A percentile compares a stretch with the other conserved stretches of the same genome.
Conservation (phyloP, 2,329 filamentous ascomycete species). For the Diaporthe longicolla region DNA sequence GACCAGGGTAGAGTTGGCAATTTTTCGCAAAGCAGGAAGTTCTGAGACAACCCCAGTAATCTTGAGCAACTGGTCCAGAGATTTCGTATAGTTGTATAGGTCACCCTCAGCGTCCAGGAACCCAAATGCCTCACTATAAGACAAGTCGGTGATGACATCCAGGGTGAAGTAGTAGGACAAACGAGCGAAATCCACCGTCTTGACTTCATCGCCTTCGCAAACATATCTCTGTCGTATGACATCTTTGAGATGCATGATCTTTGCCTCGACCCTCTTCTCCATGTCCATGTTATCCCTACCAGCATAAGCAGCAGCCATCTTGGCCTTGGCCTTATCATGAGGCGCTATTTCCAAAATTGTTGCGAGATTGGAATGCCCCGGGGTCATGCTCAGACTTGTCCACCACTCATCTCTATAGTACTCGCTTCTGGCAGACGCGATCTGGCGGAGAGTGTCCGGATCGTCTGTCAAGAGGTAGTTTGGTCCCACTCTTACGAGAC, state of each 20-base stretch:
- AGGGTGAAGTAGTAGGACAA: conserved; percentile 62
- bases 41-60: conserved; percentile 57
- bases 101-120: conserved; percentile 58
- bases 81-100: conserved; percentile 57
- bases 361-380: not conserved
- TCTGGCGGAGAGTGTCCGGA: conserved; percentile 8
- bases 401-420: conserved; percentile 30
- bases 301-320: conserved; percentile 14
- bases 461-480: conserved; percentile 30
- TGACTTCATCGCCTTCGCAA: conserved; percentile 11
- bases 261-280: conserved; percentile 7
- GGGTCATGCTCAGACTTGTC: not conserved
- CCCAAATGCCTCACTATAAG: conserved; percentile 59
- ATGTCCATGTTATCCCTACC: conserved; percentile 19
- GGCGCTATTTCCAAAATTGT: conserved; percentile 17
- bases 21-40: conserved; percentile 41
- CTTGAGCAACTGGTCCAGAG: conserved; percentile 59
- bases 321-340: conserved; percentile 11
- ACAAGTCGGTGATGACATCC: conserved; percentile 63
- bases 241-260: not conserved
- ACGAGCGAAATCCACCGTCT: conserved; percentile 56
- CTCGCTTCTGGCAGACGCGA: conserved; percentile 5
- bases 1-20: not conserved
- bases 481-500: conserved; percentile 17
- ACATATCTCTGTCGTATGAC: conserved; percentile 6